These are phyloP conservation scores for Solanum lycopersicoides DNA, from an alignment of 257 asterid species.

Conservation along the genomic window DNA sequence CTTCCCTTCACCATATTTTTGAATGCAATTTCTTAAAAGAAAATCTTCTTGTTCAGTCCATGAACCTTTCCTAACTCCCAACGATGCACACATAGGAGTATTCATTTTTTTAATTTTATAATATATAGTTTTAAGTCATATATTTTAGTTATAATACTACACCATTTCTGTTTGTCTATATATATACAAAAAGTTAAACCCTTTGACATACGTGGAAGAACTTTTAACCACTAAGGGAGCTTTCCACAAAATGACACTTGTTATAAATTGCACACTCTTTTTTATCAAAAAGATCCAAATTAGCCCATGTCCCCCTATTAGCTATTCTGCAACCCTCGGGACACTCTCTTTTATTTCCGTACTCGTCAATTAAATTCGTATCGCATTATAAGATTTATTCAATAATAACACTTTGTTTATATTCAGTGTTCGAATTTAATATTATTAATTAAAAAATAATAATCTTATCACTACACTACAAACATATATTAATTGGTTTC, in stretches of 20 bases:
- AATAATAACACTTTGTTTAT: no score
- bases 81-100: neutral
- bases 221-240: neutral
- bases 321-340: neutral
- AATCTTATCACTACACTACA: accelerated
- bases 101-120: neutral
- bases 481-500: no score
- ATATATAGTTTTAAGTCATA: neutral
- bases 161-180: neutral
- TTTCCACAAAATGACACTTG: neutral
- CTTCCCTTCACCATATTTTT: conserved; percentile 39
- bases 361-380: no score
- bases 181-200: neutral
- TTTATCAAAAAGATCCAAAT: neutral
- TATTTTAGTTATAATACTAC: neutral
- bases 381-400: accelerated
- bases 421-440: no score
- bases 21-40: conserved; percentile 23
- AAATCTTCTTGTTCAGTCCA: conserved; percentile 41
- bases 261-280: neutral
- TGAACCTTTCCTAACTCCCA: conserved; percentile 33
- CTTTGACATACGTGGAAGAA: neutral
- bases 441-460: no score
- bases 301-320: neutral
- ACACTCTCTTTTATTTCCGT: neutral